These are phyloP conservation scores for Pythium aphanidermatum DNA, from an alignment of 352 stramenopile species.

Conservation along the genomic window DNA sequence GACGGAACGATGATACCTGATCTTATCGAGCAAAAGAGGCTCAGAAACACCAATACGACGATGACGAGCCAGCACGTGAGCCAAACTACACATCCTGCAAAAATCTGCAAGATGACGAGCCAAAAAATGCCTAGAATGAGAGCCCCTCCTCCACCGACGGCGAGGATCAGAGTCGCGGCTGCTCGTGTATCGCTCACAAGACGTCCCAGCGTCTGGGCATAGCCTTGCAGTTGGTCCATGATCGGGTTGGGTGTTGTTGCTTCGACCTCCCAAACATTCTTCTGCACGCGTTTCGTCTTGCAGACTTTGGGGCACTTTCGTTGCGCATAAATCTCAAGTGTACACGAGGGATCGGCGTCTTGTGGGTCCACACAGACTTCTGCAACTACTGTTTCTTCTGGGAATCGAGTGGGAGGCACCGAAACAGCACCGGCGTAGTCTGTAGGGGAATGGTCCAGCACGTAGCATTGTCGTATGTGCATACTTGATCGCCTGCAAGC, in stretches of 20 bases:
- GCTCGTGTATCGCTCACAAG: conserved; percentile 75
- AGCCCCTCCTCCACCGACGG: conserved; percentile 43
- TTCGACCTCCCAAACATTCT: conserved; percentile 50
- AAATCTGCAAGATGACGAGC: conserved; percentile 75
- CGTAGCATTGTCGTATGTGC: conserved; percentile 59
- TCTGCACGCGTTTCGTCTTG: conserved; percentile 63
- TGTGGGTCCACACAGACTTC: conserved; percentile 57
- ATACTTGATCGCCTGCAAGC: conserved; percentile 37
- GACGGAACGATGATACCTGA: conserved; percentile 52
- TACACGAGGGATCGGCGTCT: conserved; percentile 48
- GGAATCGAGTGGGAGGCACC: conserved; percentile 62
- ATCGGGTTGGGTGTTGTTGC: conserved; percentile 56
- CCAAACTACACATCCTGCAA: conserved; percentile 74
- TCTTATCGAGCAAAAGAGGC: conserved; percentile 67
- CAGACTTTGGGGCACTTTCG: conserved; percentile 36
- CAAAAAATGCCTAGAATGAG: conserved; percentile 57
- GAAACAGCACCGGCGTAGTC: conserved; percentile 55
- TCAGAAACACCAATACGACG: conserved; percentile 55
- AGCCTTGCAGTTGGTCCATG: conserved; percentile 60
- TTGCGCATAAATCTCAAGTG: conserved; percentile 29
- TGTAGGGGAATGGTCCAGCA: conserved; percentile 58
- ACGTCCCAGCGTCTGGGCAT: conserved; percentile 46
- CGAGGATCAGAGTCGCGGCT: conserved; percentile 47
- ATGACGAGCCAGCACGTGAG: conserved; percentile 65
- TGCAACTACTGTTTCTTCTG: conserved; percentile 53